phyloP scores from a whole-genome alignment of 169 alveolate genomes.

The Eimeria nieschulzi region DNA sequence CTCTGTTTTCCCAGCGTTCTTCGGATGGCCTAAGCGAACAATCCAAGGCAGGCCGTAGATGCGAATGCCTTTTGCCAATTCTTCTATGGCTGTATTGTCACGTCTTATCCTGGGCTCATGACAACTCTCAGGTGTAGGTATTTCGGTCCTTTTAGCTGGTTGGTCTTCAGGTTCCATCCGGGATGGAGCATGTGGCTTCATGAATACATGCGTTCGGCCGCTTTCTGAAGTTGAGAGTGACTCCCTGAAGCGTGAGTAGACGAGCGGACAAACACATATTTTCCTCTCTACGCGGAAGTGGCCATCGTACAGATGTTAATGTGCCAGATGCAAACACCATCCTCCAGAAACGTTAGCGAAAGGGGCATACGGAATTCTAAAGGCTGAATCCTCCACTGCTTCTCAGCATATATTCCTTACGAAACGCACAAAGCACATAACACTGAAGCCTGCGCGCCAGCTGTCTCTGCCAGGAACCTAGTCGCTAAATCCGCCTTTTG shows the following conservation, averaged over 20 bases:
- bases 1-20: conserved; percentile 7
- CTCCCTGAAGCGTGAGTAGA: conserved; percentile 43
- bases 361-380: too few species aligned
- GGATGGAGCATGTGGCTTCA: conserved; percentile 1
- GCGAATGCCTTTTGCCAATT: conserved; percentile 37
- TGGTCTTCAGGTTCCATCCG: too few species aligned
- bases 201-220: conserved; percentile 24
- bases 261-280: background rate
- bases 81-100: background rate
- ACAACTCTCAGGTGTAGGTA: too few species aligned
- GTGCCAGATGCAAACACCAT: background rate
- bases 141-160: too few species aligned
- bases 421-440: conserved; percentile 23
- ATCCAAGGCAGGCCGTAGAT: conserved; percentile 65
- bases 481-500: conserved; percentile 40
- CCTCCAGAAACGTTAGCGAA: too few species aligned
- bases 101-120: background rate
- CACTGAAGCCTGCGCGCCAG: conserved; percentile 38
- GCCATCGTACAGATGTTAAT: background rate
- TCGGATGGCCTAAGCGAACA: conserved; percentile 8
- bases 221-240: conserved; percentile 37
- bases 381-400: too few species aligned
- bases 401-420: too few species aligned
- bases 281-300: too few species aligned
- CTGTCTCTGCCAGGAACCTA: conserved; percentile 32